A percentile compares a stretch with the other conserved stretches of the same genome.
Conservation (phyloP, 192 early-diverging fungal genomes). For the Diversispora epigaea region DNA sequence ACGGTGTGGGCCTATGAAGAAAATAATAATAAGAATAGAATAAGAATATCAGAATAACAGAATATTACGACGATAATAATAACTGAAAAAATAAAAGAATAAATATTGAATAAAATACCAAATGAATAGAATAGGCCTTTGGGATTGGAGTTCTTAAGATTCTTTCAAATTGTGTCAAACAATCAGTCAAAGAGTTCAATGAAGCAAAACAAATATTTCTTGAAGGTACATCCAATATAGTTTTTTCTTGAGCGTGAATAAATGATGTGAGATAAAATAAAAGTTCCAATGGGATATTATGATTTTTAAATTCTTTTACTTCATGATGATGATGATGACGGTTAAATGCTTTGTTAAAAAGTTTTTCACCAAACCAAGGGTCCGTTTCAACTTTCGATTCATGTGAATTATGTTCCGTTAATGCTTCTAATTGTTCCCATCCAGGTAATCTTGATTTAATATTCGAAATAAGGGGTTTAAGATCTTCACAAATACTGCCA, state of each 20-base stretch:
- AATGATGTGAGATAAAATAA: constrained; percentile 61
- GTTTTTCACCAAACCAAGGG: not conserved
- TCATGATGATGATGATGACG: constrained; percentile 34
- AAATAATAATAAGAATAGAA: too few relatives aligned
- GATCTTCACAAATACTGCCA: constrained; percentile 67
- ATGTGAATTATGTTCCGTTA: not conserved
- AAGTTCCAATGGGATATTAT: constrained; percentile 61
- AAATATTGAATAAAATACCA: too few relatives aligned
- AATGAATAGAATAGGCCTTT: constrained; percentile 81
- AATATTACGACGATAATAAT: too few relatives aligned
- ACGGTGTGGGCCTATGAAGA: constrained; percentile 83
- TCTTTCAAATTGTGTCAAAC: constrained; percentile 77
- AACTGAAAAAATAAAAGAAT: too few relatives aligned
- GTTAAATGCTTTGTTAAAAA: constrained; percentile 26
- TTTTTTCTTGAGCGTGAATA: constrained; percentile 41
- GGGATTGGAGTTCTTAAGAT: constrained; percentile 87
- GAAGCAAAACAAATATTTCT: constrained; percentile 50
- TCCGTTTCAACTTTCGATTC: not conserved
- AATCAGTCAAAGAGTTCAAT: constrained; percentile 54
- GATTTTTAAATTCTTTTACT: constrained; percentile 35
- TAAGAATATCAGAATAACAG: too few relatives aligned
- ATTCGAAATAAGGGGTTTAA: constrained; percentile 64
- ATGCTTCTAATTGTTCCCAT: not conserved
- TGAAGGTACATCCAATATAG: constrained; percentile 46
- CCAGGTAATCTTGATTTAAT: constrained; percentile 43